A percentile compares a stretch with the other conserved stretches of the same genome.
These are phyloP conservation scores for Sphagnum tenellum DNA, from an alignment of 225 moss, liverwort and hornwort species.

Conservation along the genomic window DNA sequence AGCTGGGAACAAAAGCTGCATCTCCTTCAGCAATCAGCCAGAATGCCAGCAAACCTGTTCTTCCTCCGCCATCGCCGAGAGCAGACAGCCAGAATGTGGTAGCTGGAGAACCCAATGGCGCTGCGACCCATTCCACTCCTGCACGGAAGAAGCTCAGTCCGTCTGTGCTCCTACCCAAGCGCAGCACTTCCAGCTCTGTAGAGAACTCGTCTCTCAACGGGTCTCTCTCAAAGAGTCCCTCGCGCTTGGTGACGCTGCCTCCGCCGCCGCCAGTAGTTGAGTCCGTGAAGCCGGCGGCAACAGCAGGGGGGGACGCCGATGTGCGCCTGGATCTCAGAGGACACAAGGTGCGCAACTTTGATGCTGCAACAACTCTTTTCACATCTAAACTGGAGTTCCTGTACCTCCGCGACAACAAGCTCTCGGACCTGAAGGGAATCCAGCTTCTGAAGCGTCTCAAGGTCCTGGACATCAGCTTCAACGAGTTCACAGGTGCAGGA, in stretches of 20 bases:
- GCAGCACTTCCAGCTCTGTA: conserved; percentile 13
- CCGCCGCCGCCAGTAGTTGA: neutral
- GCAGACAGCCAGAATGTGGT: conserved; percentile 10
- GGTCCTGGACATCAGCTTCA: conserved; percentile 87
- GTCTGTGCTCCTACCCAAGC: conserved; percentile 30
- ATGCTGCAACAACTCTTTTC: conserved; percentile 58
- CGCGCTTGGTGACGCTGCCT: conserved; percentile 55
- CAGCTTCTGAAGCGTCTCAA: conserved; percentile 78
- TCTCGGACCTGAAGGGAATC: conserved; percentile 71
- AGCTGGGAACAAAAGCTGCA: conserved; percentile 13
- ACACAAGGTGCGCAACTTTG: conserved; percentile 74
- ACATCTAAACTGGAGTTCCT: conserved; percentile 90
- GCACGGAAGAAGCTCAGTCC: conserved; percentile 34
- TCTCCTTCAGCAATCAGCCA: conserved; percentile 7
- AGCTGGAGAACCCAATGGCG: conserved; percentile 14
- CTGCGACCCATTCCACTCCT: conserved; percentile 8
- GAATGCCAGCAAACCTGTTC: too few relatives aligned
- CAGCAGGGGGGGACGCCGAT: conserved; percentile 49
- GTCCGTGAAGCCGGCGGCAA: conserved; percentile 41
- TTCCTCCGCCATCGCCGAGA: neutral
- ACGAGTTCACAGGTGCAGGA: conserved; percentile 79
- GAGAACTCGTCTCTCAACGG: conserved; percentile 69
- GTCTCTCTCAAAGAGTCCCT: conserved; percentile 46
- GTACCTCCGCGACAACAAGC: conserved; percentile 81
- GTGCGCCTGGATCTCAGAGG: conserved; percentile 82